These are phyloP conservation scores for Penicillium carneum DNA, from an alignment of 2,329 filamentous ascomycete species.

Conservation along the genomic window DNA sequence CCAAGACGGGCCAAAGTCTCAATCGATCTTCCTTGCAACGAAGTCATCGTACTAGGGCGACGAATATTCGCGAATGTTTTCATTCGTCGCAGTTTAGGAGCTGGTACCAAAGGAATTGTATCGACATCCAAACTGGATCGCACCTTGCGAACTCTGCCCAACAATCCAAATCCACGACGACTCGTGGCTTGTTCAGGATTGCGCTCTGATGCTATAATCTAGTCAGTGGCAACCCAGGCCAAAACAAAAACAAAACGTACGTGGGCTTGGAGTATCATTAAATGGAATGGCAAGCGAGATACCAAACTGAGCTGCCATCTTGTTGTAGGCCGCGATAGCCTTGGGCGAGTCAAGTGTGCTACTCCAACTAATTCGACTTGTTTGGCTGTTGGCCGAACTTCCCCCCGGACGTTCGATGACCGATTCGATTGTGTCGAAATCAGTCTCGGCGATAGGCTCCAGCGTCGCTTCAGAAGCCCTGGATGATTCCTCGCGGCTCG, in stretches of 20 bases:
- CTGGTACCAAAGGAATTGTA: constrained; percentile 24
- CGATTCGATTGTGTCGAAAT: constrained; percentile 3
- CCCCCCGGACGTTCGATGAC: background rate
- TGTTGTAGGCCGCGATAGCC: constrained; percentile 44
- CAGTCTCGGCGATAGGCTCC: constrained; percentile 14
- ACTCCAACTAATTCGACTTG: constrained; percentile 4
- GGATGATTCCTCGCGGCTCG: constrained; percentile 9
- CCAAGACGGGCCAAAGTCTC: constrained; percentile 55
- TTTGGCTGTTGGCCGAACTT: constrained; percentile 1
- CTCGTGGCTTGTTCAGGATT: constrained; percentile 12
- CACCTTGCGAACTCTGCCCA: constrained; percentile 46
- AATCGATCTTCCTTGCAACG: constrained; percentile 47
- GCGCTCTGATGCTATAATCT: background rate
- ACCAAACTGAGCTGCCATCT: constrained; percentile 35
- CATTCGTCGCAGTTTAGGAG: constrained; percentile 46
- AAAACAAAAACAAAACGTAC: constrained; percentile 13
- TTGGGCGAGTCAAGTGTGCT: constrained; percentile 35
- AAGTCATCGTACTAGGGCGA: constrained; percentile 41
- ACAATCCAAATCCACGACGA: constrained; percentile 32
- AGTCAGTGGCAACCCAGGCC: constrained; percentile 4
- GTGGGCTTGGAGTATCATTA: constrained; percentile 13
- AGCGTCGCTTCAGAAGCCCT: constrained; percentile 13
- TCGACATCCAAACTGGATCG: constrained; percentile 45
- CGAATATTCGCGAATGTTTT: constrained; percentile 49
- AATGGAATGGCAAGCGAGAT: constrained; percentile 31